These are phyloP conservation scores for Kazachstania sp. DNA, from an alignment of 1,139 yeast genomes.

Conservation along the genomic window DNA sequence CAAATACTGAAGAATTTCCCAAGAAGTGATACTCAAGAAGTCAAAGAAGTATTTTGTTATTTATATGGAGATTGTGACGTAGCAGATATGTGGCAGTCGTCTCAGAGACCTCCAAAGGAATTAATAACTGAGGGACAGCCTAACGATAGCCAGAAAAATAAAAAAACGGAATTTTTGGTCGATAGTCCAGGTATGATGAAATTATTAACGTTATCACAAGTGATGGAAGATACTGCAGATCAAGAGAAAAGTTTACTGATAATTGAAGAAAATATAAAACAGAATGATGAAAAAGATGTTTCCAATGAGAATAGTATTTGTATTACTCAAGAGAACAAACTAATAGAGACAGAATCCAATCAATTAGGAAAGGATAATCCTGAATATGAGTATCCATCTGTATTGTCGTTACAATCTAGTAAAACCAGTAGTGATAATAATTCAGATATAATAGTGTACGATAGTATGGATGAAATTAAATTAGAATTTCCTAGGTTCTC, in stretches of 20 bases:
- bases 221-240: constrained; percentile 15
- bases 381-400: background rate
- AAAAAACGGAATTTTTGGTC: background rate
- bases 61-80: constrained; percentile 19
- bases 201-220: constrained; percentile 23
- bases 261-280: background rate
- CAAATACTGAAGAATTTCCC: constrained; percentile 19
- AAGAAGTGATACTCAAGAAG: constrained; percentile 15
- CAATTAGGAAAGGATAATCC: background rate
- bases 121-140: background rate
- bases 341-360: too few relatives aligned
- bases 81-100: constrained; percentile 22
- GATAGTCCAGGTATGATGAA: background rate
- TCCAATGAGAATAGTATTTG: background rate
- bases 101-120: constrained; percentile 19
- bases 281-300: background rate
- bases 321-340: background rate
- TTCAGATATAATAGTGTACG: constrained; percentile 4
- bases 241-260: background rate
- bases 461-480: constrained; percentile 15
- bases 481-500: background rate
- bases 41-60: constrained; percentile 17
- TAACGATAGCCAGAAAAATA: background rate
- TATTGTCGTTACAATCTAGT: background rate
- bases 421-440: background rate